Percentiles rank a stretch among this genome's conserved stretches.
These are phyloP conservation scores for Codiaeum variegatum DNA, from an alignment of 441 rosid genomes.

Conservation along the genomic window DNA sequence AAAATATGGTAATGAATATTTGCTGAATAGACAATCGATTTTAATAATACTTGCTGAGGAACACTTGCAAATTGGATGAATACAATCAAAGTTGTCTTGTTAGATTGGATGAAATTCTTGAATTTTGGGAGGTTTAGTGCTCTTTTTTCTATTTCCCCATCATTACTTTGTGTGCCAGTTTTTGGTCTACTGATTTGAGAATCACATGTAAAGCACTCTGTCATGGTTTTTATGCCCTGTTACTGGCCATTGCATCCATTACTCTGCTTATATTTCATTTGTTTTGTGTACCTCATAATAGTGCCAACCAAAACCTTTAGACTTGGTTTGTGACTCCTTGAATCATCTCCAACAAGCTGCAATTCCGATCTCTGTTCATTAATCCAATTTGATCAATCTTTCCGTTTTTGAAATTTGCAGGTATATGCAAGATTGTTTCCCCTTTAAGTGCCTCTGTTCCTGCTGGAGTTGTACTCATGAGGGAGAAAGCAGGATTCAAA, in stretches of 20 bases:
- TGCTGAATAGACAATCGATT: neutral
- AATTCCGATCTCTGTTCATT: neutral
- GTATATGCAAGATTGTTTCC: constrained; percentile 92
- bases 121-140: neutral
- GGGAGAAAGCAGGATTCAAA: constrained; percentile 86
- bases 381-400: neutral
- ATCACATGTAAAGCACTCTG: neutral
- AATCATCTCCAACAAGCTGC: neutral
- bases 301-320: neutral
- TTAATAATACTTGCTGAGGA: neutral
- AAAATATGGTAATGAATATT: constrained; percentile 60
- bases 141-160: neutral
- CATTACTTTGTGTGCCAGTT: neutral
- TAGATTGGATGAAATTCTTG: neutral
- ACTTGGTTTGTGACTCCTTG: neutral
- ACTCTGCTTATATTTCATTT: no score
- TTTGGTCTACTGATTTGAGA: neutral
- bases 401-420: constrained; percentile 28
- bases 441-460: constrained; percentile 86
- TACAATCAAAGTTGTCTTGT: neutral
- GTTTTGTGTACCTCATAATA: neutral
- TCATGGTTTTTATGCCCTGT: neutral
- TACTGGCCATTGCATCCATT: neutral
- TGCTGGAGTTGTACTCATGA: constrained; percentile 87
- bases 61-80: neutral